Conservation (phyloP, 345 rosid species). For the Syzygium aqueum region DNA sequence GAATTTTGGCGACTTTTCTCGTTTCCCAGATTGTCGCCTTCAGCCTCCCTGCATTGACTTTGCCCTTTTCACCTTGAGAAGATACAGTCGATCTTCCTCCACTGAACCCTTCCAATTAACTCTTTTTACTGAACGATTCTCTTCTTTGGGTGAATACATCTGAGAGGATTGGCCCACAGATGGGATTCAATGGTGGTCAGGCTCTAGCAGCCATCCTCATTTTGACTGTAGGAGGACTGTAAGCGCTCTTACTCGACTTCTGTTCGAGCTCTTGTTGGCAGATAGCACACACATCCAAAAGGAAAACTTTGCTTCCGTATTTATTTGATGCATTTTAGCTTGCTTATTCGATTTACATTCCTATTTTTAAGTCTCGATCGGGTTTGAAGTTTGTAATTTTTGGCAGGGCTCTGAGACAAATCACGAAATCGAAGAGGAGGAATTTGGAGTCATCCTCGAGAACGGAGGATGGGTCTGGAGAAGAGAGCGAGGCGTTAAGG, state of each 20-base stretch:
- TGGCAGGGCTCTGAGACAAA: neutral
- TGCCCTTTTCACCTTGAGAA: no score
- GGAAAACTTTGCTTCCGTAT: neutral
- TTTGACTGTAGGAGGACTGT: no score
- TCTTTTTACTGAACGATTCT: no score
- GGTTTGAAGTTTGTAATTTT: no score
- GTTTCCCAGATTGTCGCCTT: no score
- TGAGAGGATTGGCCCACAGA: no score
- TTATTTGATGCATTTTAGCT: neutral
- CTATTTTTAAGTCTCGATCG: neutral
- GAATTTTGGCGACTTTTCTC: no score
- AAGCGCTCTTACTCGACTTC: neutral
- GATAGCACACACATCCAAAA: neutral
- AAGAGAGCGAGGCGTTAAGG: neutral
- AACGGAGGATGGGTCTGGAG: neutral
- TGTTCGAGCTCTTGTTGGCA: neutral
- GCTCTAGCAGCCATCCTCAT: fast-evolving
- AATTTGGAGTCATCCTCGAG: neutral
- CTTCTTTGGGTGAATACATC: no score
- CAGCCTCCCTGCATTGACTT: no score
- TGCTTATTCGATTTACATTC: neutral
- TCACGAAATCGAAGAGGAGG: neutral
- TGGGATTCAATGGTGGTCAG: no score
- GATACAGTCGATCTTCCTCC: no score
- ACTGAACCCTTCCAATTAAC: no score